Evolutionary conservation across 1,284 basidiomycete species (phyloP).

Genomic region (Bondarzewia mesenterica): DNA sequence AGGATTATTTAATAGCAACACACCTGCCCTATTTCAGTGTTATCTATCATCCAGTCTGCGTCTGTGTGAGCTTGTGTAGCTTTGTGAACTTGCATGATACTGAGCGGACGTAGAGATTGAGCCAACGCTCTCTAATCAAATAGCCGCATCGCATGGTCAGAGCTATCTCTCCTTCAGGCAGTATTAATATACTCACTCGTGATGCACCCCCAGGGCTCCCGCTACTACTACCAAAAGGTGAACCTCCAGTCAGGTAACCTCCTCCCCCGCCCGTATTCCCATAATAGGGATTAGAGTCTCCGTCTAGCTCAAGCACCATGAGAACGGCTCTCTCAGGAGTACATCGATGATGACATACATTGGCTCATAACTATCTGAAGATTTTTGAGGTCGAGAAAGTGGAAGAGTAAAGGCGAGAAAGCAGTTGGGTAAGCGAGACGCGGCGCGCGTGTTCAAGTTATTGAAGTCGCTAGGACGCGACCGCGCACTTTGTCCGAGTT

Average conservation of each 20-base stretch:
- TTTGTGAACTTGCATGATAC: conserved; percentile 71
- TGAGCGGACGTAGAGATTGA: conserved; percentile 79
- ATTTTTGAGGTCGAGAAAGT: too few species aligned
- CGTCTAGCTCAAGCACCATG: conserved; percentile 2
- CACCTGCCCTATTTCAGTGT: conserved; percentile 76
- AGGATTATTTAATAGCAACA: conserved; percentile 13
- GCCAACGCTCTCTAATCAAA: conserved; percentile 23
- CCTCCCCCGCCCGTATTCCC: conserved; percentile 19
- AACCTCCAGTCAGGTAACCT: conserved; percentile 32
- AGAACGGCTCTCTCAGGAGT: too few species aligned
- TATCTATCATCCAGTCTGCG: conserved; percentile 83
- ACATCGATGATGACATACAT: conserved; percentile 29
- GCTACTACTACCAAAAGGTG: conserved; percentile 32
- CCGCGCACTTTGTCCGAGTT: neutral
- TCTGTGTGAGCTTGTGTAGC: conserved; percentile 83
- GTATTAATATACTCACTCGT: conserved; percentile 29
- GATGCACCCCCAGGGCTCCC: conserved; percentile 37
- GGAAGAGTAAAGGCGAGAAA: too few species aligned
- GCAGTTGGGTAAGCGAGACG: too few species aligned
- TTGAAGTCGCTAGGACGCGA: too few species aligned
- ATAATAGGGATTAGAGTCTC: conserved; percentile 30
- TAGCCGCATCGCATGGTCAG: neutral
- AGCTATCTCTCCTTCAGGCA: too few species aligned
- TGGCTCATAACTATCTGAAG: too few species aligned
- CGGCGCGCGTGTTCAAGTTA: too few species aligned